phyloP scores from a whole-genome alignment of 352 stramenopile species.

The Globisporangium nunn region DNA sequence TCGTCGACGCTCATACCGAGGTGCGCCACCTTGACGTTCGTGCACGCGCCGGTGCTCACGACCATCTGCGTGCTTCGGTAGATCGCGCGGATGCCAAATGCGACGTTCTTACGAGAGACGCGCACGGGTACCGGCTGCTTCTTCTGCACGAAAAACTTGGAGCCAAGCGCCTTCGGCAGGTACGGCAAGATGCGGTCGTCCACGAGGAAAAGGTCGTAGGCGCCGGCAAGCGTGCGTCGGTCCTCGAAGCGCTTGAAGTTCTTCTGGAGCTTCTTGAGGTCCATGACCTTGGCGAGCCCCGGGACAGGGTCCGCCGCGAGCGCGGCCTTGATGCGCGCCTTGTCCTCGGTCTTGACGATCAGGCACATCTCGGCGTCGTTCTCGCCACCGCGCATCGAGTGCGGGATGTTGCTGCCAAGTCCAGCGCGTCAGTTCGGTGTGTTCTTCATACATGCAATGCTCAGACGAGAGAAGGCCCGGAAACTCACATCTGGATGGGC shows the following conservation, averaged over 20 bases:
- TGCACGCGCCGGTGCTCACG: slow-evolving; percentile 76
- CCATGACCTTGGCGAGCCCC: slow-evolving; percentile 67
- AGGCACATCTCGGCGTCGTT: slow-evolving; percentile 60
- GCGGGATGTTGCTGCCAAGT: slow-evolving; percentile 40
- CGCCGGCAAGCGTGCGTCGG: slow-evolving; percentile 53
- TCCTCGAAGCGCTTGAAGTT: slow-evolving; percentile 74
- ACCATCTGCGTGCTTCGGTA: slow-evolving; percentile 80
- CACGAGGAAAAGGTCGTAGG: slow-evolving; percentile 71
- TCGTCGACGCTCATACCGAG: slow-evolving; percentile 48
- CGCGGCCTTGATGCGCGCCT: slow-evolving; percentile 73
- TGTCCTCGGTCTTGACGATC: slow-evolving; percentile 82
- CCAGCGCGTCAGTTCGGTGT: neutral
- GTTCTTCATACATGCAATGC: too few species aligned
- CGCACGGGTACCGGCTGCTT: slow-evolving; percentile 73
- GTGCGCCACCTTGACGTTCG: slow-evolving; percentile 85
- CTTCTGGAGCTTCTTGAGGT: slow-evolving; percentile 79
- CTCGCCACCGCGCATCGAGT: slow-evolving; percentile 45
- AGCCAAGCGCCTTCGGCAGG: slow-evolving; percentile 58
- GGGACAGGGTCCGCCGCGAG: slow-evolving; percentile 48
- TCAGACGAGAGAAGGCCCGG: too few species aligned
- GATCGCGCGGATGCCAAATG: slow-evolving; percentile 32
- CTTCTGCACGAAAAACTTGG: slow-evolving; percentile 74
- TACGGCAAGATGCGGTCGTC: slow-evolving; percentile 75
- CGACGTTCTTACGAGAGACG: slow-evolving; percentile 60
- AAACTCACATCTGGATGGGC: slow-evolving; percentile 53